phyloP scores from a whole-genome alignment of 2,329 filamentous ascomycete species.

The Coniella vitis region DNA sequence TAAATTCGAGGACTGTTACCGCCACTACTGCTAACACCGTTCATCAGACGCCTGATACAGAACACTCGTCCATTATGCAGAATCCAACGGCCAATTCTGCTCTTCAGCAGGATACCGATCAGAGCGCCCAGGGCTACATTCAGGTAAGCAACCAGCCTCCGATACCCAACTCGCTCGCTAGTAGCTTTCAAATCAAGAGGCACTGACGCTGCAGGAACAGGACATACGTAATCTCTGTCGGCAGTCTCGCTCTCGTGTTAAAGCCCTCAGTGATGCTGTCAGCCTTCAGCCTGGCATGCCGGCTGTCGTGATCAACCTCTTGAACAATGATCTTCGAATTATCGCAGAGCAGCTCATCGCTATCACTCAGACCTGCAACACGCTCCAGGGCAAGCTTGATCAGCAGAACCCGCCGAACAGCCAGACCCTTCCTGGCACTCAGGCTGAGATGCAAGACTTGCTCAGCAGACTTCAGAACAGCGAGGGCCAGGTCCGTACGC shows the following conservation, averaged over 20 bases:
- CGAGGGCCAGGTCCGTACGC: not conserved
- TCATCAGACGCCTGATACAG: conserved; percentile 2
- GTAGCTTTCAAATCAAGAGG: too few species aligned
- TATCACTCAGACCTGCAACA: conserved; percentile 3
- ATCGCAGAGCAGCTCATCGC: conserved; percentile 11
- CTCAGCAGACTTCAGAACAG: conserved; percentile 5
- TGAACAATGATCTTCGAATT: conserved; percentile 10
- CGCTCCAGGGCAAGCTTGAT: conserved; percentile 7
- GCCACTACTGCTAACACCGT: not conserved
- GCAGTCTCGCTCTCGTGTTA: conserved; percentile 3
- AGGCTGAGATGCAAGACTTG: conserved; percentile 5
- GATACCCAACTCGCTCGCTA: not conserved
- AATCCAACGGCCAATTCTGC: not conserved
- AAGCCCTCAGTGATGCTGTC: conserved; percentile 8
- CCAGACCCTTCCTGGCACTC: not conserved
- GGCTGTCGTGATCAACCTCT: not conserved
- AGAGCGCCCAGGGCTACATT: not conserved
- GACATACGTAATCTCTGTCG: conserved; percentile 8
- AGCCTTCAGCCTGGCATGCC: conserved; percentile 11
- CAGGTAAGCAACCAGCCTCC: conserved; percentile 2
- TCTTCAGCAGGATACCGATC: not conserved
- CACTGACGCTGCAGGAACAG: conserved; percentile 3
- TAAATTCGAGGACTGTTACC: not conserved
- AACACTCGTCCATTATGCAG: conserved; percentile 1
- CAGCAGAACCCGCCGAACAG: not conserved